Base-by-base conservation (phyloP, 495 filamentous ascomycete species). In the Lasiosphaeria hispida region DNA sequence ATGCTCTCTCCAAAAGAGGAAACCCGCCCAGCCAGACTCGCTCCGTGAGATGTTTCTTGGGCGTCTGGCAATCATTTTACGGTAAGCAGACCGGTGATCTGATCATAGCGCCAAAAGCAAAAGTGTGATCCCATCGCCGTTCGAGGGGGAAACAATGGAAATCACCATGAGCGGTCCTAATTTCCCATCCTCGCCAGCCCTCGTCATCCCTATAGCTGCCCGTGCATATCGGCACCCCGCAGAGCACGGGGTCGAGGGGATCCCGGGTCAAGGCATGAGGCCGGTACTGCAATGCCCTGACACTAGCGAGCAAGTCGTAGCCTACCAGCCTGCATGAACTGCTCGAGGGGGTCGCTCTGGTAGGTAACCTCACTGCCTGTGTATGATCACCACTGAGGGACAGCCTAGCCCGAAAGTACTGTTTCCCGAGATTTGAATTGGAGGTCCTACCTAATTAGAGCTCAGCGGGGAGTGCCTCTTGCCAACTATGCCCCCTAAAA, bases 321-420 rank as follows among this genome's bases (percentile, higher is more conserved):
- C 49, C 15, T 10, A 11, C 43, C 2, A 23, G 15, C 37, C 52
- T 51, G 58, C 58, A 61, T 61, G 58, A 61, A 56, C 58, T 39
- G 53, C 36, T 47, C 44, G 43, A 50, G 58, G 58, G 44, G 50
- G 7, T 34, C 14, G 10, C 40, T 8, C 10, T 7, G 14, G 47
- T 11, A 10, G 17, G 23, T 7, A 36, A 15, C 43, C n/a, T 14
- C 15, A 34, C 9, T 45, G 49, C 14, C 8, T 23, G 36, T 23
- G 57, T 59, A 54, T 59, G 57, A 59, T 59, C 50, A 36, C 33
- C 53, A 44, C 14, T 42, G 38, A 40, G 30, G 41, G 38, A 38
- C 14, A 19, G 38, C 8, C 8, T 45, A 11, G 10, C 10, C 18
- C 30, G 43, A 23, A 23, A 45, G 17, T 45, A 30, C 23, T 30